Evolutionary conservation across 1,284 basidiomycete genomes (phyloP).

Genomic region (Puccinia novopanici): DNA sequence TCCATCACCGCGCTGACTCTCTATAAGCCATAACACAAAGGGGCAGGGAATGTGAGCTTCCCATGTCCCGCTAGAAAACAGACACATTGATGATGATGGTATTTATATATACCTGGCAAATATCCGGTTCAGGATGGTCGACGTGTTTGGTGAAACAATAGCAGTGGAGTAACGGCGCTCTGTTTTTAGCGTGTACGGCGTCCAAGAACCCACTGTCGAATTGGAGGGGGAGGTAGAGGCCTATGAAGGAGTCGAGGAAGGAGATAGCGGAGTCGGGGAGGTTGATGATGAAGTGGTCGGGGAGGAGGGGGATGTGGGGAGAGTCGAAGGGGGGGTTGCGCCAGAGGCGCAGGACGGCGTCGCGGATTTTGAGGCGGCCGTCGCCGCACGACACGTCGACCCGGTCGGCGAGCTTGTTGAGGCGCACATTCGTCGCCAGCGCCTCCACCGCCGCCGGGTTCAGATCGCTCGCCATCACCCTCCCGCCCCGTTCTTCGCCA

Average conservation of each 20-base stretch:
- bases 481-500: slow-evolving; percentile 78
- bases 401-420: slow-evolving; percentile 21
- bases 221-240: slow-evolving; percentile 65
- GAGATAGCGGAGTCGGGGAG: slow-evolving; percentile 86
- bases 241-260: slow-evolving; percentile 85
- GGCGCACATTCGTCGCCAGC: slow-evolving; percentile 70
- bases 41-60: background rate
- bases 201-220: slow-evolving; percentile 60
- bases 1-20: slow-evolving; percentile 73
- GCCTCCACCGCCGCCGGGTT: slow-evolving; percentile 85
- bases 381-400: slow-evolving; percentile 17
- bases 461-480: slow-evolving; percentile 83
- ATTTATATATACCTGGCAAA: slow-evolving; percentile 69
- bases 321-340: slow-evolving; percentile 23
- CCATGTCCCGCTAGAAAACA: too few relatives aligned
- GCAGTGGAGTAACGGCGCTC: slow-evolving; percentile 87
- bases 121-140: slow-evolving; percentile 75
- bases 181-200: slow-evolving; percentile 56
- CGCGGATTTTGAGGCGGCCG: slow-evolving; percentile 20
- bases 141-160: slow-evolving; percentile 92
- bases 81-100: too few relatives aligned
- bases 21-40: slow-evolving; percentile 61
- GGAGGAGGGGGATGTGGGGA: slow-evolving; percentile 59
- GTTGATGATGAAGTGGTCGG: slow-evolving; percentile 95
- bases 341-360: slow-evolving; percentile 28